These are phyloP conservation scores for Pseudogymnoascus verrucosus DNA, from an alignment of 2,329 filamentous ascomycete species.

Conservation along the genomic window DNA sequence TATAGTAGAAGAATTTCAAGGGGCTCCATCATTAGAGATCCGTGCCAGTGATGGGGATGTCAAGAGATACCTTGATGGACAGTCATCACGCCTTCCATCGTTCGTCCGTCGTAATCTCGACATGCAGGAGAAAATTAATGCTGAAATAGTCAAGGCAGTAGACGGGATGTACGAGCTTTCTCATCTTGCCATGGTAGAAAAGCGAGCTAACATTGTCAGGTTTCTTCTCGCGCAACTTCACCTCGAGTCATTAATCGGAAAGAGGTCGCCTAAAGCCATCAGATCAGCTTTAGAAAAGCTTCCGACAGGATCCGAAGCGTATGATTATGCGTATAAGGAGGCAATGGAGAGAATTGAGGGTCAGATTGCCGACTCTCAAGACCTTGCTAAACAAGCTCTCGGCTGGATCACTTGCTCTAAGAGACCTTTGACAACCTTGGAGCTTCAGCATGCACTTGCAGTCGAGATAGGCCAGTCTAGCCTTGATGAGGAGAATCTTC, in stretches of 20 bases:
- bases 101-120: constrained; percentile 15
- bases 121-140: constrained; percentile 20
- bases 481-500: constrained; percentile 31
- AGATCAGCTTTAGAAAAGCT: constrained; percentile 27
- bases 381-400: constrained; percentile 33
- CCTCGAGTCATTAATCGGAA: constrained; percentile 28
- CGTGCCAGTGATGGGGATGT: constrained; percentile 29
- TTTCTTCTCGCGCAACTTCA: constrained; percentile 33
- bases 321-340: constrained; percentile 34
- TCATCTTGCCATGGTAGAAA: background rate
- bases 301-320: constrained; percentile 24
- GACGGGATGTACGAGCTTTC: constrained; percentile 30
- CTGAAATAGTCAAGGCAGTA: constrained; percentile 19
- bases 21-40: constrained; percentile 23
- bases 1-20: constrained; percentile 17
- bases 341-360: constrained; percentile 36
- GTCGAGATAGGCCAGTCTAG: constrained; percentile 20
- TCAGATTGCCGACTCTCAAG: constrained; percentile 27
- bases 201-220: constrained; percentile 21
- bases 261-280: constrained; percentile 29
- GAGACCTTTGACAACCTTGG: constrained; percentile 26
- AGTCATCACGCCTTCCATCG: constrained; percentile 17
- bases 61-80: constrained; percentile 23
- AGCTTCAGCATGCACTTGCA: constrained; percentile 38
- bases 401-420: constrained; percentile 35